Percentiles rank a stretch among this genome's conserved stretches.
These are phyloP conservation scores for Picea engelmannii DNA, from an alignment of 83 land plant species.

Conservation along the genomic window DNA sequence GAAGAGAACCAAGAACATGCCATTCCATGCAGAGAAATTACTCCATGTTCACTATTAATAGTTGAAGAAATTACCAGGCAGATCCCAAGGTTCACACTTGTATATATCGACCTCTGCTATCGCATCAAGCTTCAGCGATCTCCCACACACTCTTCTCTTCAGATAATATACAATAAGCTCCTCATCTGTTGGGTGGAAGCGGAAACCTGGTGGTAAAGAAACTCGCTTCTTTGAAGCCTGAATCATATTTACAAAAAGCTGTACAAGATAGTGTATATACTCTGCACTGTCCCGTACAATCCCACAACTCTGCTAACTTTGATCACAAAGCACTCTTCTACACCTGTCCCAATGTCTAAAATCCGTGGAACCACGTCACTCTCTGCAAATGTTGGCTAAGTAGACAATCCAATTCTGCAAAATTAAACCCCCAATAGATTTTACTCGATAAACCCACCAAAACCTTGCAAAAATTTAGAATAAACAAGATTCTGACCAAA, in stretches of 20 bases:
- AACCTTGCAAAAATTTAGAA: background rate
- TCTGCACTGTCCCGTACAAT: background rate
- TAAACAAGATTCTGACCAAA: constrained; percentile 6
- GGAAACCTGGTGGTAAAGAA: constrained; percentile 16
- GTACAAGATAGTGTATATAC: background rate
- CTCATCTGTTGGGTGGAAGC: constrained; percentile 17
- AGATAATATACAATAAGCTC: constrained; percentile 14
- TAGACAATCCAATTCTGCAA: background rate
- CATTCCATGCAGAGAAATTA: background rate
- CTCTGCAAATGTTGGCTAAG: background rate
- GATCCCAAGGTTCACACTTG: constrained; percentile 18
- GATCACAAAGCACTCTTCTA: background rate
- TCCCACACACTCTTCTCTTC: constrained; percentile 15
- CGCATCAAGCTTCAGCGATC: background rate
- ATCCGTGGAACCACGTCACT: background rate
- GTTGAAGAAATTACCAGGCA: constrained; percentile 21
- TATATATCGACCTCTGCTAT: constrained; percentile 14
- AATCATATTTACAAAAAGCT: background rate
- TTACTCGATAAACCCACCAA: background rate
- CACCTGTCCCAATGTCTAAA: background rate
- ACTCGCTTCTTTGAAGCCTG: background rate
- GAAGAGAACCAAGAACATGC: background rate
- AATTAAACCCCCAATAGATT: background rate
- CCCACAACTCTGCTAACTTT: constrained; percentile 3
- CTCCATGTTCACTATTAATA: background rate